phyloP scores from a whole-genome alignment of 768 basidiomycete genomes.

The Mycena floridula region DNA sequence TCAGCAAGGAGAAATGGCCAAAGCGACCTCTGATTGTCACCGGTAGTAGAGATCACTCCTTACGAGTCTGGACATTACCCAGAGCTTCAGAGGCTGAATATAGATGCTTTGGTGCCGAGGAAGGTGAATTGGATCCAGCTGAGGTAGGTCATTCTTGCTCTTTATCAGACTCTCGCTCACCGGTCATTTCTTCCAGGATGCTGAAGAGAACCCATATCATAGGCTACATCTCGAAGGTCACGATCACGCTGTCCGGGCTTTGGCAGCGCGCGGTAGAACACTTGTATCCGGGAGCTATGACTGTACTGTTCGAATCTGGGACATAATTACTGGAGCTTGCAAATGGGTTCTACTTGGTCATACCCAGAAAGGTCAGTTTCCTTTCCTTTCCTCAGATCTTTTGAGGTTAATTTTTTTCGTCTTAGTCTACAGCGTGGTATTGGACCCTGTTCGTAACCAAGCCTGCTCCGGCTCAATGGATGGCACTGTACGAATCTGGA shows the following conservation, averaged over 20 bases:
- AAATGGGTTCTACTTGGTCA: conserved; percentile 81
- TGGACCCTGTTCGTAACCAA: conserved; percentile 80
- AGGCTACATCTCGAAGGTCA: conserved; percentile 81
- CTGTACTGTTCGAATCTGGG: conserved; percentile 93
- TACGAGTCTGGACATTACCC: conserved; percentile 54
- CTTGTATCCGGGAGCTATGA: conserved; percentile 97
- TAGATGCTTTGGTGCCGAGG: conserved; percentile 56
- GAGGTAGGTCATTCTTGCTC: conserved; percentile 28
- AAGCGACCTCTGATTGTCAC: conserved; percentile 69
- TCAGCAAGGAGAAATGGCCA: conserved; percentile 64
- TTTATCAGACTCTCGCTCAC: neutral
- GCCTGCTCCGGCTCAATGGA: conserved; percentile 99
- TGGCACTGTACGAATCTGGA: conserved; percentile 94
- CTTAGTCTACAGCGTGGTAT: conserved; percentile 90
- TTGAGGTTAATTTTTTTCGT: neutral
- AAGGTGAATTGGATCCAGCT: conserved; percentile 49
- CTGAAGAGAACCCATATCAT: conserved; percentile 83
- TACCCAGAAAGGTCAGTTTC: conserved; percentile 75
- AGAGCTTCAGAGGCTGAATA: conserved; percentile 72
- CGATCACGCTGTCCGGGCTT: conserved; percentile 83
- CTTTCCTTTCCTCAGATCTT: neutral
- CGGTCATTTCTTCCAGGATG: conserved; percentile 42
- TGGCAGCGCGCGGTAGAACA: conserved; percentile 86
- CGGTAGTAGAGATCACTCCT: conserved; percentile 63
- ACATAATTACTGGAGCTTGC: conserved; percentile 77